Base-by-base conservation (phyloP, 2,329 filamentous ascomycete species). In the Myriosclerotinia curreyana region DNA sequence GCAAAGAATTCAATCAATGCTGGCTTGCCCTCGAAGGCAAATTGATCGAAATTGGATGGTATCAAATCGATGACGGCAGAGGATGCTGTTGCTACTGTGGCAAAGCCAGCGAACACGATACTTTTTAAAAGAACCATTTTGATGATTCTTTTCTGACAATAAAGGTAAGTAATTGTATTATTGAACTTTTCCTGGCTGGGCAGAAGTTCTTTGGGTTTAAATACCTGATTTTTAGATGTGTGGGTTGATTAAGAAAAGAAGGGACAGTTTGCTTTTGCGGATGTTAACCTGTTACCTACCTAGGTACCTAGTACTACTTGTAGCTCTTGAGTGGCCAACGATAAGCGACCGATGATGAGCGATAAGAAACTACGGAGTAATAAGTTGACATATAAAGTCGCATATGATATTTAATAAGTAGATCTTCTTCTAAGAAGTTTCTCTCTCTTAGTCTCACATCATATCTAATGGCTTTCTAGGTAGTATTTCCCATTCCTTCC, bases 1-100 rank as follows among this genome's bases (percentile, higher is more conserved):
- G 95, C 95, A 75, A 96, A 98, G 85, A 99, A 99, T 78, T 98
- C 93, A 72, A 98, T 92, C 34, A 99, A 87, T 0, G 95, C 93
- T 51, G 95, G 94, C 82, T 96, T 98, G 78, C 92, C 92, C 53
- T 91, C 94, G 66, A 96, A 83, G 69, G 96, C 92, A 63, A 96
- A 83, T 55, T 88, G 80, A 81, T 98, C 94, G 77, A 99, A 99
- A 82, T 97, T 99, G 73, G 82, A 81, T 64, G 94, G 92, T 66
- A 90, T 87, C 67, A 99, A 88, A 77, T 98, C 94, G 72, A 96
- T 82, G 69, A 99, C 95, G 64, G 91, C 89, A 64, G 92, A 95
- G 72, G 87, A 86, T 12, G 78, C 79, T 68, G 80, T 78, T 61
- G 82, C 79, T 49, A 69, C 59, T 44, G 69, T 68, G 56, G 69